Base-by-base conservation (phyloP, 371 early-diverging fungal species). In the Mucor sp. region DNA sequence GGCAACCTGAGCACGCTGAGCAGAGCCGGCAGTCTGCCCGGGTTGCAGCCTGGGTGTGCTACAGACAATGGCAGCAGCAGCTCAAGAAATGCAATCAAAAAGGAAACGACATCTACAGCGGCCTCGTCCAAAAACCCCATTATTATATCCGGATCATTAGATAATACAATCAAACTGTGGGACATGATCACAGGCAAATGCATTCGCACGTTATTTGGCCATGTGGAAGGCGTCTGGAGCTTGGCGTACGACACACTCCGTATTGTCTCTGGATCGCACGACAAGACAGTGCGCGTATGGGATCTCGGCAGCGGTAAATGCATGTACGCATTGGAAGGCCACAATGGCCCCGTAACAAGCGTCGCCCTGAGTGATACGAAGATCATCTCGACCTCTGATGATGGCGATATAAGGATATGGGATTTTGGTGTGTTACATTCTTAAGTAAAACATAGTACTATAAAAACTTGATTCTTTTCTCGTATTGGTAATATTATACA, bases 201-300 rank as follows among this genome's bases (percentile, higher is more conserved):
- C 55, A 71, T 95, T 2, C 87, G 91, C 44, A 94, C 95, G 0
- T 73, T 96, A 53, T 93, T 93, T 83, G 97, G 97, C 0, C 97
- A 98, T 73, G 89, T 90, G 3, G 94, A 95, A 66, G 97, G 97
- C 28, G 94, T 99, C 1, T 94, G 96, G 89, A 87, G 92, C 0
- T 63, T 93, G 28, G 94, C 94, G 4, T 92, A 93, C 72, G 96
- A 97, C 75, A 90, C 92, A 47, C 85, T 98, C 61, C 87, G 97
- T 8, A 91, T 98, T 32, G 93, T 96, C 2, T 93, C 94, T 61
- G 98, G 96, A 0, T 91, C 94, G 14, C 90, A 95, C 67, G 99
- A 99, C 68, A 87, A 90, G 15, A 67, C 90, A 0, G 85, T 99
- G n/a, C 93, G 94, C 63, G 85, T 99, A 37, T 99, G 99, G 99